These are phyloP conservation scores for Botrytis medusae DNA, from an alignment of 2,329 filamentous ascomycete genomes.

Conservation along the genomic window DNA sequence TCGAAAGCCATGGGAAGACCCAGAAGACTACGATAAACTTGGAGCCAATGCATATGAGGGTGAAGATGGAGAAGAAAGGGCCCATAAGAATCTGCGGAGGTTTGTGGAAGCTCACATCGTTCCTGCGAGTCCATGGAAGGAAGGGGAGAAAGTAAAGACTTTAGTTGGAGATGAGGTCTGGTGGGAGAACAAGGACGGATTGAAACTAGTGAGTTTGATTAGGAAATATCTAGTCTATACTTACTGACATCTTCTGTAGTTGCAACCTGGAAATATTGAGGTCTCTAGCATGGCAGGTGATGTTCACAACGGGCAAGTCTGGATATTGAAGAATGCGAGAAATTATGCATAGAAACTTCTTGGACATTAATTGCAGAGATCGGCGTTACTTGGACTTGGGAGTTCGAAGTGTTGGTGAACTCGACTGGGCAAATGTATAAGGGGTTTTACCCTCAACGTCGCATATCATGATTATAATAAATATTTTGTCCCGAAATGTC, in stretches of 20 bases:
- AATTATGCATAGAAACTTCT: constrained; percentile 34
- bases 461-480: neutral
- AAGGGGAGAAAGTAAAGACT: constrained; percentile 64
- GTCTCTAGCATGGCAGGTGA: constrained; percentile 71
- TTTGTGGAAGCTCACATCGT: constrained; percentile 90
- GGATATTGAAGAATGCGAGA: constrained; percentile 55
- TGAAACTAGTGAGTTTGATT: constrained; percentile 57
- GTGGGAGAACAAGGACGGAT: constrained; percentile 75
- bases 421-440: neutral
- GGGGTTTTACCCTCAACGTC: neutral
- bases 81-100: constrained; percentile 69
- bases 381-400: neutral
- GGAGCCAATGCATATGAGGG: constrained; percentile 76
- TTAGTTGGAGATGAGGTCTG: constrained; percentile 69
- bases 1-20: constrained; percentile 83
- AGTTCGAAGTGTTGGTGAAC: neutral
- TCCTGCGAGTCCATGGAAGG: constrained; percentile 70
- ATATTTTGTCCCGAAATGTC: neutral
- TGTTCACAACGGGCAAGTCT: constrained; percentile 83
- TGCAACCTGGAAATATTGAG: constrained; percentile 78
- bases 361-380: neutral
- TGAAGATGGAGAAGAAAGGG: constrained; percentile 70
- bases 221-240: neutral
- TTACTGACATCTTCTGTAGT: constrained; percentile 44
- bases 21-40: constrained; percentile 66